phyloP scores from a whole-genome alignment of 2,329 filamentous ascomycete genomes.

The Verticillium albo-atrum region DNA sequence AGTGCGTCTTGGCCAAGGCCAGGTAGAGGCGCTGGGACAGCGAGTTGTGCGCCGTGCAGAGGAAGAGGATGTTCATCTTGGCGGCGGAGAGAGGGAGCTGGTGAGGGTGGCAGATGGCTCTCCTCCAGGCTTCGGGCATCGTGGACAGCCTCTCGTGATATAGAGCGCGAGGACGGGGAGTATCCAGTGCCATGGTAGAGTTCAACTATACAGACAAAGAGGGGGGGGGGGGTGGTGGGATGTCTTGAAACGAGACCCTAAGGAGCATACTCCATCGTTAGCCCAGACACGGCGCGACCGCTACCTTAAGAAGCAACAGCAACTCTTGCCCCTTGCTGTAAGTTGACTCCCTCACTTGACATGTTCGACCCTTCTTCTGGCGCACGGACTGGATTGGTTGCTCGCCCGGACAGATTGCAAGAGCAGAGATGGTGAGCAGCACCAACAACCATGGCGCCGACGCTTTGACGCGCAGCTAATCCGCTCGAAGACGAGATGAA shows the following conservation, averaged over 20 bases:
- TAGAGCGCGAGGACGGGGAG: background rate
- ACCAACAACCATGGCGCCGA: background rate
- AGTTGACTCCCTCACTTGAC: background rate
- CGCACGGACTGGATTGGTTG: background rate
- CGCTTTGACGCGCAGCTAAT: background rate
- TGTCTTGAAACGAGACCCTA: conserved; percentile 1
- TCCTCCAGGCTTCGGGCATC: background rate
- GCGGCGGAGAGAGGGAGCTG: background rate
- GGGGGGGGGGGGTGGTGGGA: background rate
- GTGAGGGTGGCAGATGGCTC: background rate
- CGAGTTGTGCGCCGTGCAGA: conserved; percentile 41
- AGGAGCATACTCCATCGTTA: background rate
- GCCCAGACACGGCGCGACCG: background rate
- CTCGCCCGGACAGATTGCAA: background rate
- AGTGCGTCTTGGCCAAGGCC: conserved; percentile 26
- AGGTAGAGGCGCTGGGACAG: conserved; percentile 34
- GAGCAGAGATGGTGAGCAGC: background rate
- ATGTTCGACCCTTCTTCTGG: background rate
- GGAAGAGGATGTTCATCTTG: conserved; percentile 34
- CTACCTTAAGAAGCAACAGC: conserved; percentile 1
- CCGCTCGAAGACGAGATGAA: background rate
- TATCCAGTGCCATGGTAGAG: background rate
- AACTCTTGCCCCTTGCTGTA: too few species aligned
- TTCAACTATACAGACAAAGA: background rate
- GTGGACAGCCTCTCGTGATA: background rate